Evolutionary conservation across 31 red algal genomes (phyloP), one percentile per base, ranked within the genome.

Genomic region (Asparagopsis taxiformis): DNA sequence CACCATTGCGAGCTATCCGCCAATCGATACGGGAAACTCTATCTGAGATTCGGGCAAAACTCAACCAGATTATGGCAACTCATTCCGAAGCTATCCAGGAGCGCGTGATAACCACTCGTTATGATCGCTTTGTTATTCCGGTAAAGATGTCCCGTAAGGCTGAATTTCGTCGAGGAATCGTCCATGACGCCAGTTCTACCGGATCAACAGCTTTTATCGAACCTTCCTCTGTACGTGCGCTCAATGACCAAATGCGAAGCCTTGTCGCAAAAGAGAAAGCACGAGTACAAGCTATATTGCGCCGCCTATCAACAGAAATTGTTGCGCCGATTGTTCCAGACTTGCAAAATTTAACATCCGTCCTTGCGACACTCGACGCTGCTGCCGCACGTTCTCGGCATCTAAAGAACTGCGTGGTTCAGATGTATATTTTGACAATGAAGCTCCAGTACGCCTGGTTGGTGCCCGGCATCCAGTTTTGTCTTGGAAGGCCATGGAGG

Each of bases 191-290:
- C 4, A 84, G 76, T 41, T 46, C 78, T 7, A 72, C 85, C 33
- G 94, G 94, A 13, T 60, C 21, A 9, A 93, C 94, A 22, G 55
- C 92, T 3, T 98, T 77, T 41, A 70, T 98, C 24, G 94, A 98
- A 58, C 94, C 94, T 3, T 59, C 46, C 16, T 62, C 68, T 32
- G 88, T 93, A 19, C 72, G 75, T 9, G 67, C 44, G n/a, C 39
- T 85, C 3, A 89, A 89, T 32, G 82, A 83, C 11, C 50, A 71
- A 26, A 30, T 98, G 50, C 60, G 82, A 13, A 44, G 44, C 26
- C 65, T 98, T 13, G 70, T 43, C 13, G 72, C 82, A 13, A 84
- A 80, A 59, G 94, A 98, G 65, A 59, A 50, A 31, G 75, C 72
- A 23, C 21, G 75, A 29, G 67, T 80, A 11, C 59, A 78, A 36